Conservation (phyloP, 345 rosid species). For the Ailanthus altissimus region DNA sequence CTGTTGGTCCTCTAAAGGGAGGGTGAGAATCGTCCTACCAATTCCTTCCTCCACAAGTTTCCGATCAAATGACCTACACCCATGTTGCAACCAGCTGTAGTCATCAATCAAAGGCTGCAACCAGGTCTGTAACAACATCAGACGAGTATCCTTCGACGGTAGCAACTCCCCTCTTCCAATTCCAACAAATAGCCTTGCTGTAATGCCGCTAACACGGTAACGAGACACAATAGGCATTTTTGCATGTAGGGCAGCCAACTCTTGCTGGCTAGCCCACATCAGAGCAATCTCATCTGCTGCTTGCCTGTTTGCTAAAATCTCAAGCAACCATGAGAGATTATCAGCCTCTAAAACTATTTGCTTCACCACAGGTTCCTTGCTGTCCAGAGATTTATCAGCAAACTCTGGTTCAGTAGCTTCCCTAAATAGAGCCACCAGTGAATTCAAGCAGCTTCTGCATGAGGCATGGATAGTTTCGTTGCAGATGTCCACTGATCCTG, state of each 20-base stretch:
- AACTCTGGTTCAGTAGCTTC: conserved; percentile 57
- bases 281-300: conserved; percentile 78
- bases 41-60: conserved; percentile 97
- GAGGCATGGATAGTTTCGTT: conserved; percentile 63
- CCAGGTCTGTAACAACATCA: conserved; percentile 73
- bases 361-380: conserved; percentile 54
- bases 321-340: conserved; percentile 89
- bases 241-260: conserved; percentile 62
- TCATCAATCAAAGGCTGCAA: conserved; percentile 87
- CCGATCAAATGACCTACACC: conserved; percentile 81
- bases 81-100: conserved; percentile 93
- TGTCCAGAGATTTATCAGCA: conserved; percentile 27
- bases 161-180: conserved; percentile 90
- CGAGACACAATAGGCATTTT: conserved; percentile 74
- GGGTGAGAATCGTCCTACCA: conserved; percentile 84
- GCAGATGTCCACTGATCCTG: conserved; percentile 58
- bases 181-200: conserved; percentile 78
- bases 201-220: conserved; percentile 81
- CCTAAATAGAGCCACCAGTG: conserved; percentile 57
- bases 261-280: conserved; percentile 82
- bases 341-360: conserved; percentile 82
- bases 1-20: conserved; percentile 93
- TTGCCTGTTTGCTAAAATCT: conserved; percentile 76
- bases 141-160: conserved; percentile 82
- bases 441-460: conserved; percentile 65